Percentiles rank a stretch among this genome's conserved stretches.
Conservation (phyloP, 2,329 filamentous ascomycete genomes). For the Aspergillus sojae region DNA sequence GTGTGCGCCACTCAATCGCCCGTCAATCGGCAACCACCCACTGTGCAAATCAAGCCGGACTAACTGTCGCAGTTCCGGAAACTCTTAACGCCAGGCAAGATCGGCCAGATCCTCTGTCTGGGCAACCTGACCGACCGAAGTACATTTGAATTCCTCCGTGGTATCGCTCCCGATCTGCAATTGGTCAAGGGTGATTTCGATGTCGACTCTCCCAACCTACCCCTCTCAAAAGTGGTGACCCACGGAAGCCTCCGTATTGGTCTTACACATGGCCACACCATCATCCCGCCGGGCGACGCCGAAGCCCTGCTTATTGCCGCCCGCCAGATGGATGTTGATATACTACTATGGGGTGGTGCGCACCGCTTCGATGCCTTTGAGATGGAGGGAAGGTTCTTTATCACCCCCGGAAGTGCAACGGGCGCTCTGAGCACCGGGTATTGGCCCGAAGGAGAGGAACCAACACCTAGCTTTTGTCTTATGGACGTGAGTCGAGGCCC, state of each 20-base stretch:
- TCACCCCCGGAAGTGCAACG: constrained; percentile 70
- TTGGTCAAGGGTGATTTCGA: constrained; percentile 73
- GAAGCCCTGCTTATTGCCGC: constrained; percentile 69
- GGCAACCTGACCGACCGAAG: constrained; percentile 79
- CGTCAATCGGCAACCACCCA: not conserved
- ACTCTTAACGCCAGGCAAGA: constrained; percentile 80
- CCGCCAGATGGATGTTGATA: constrained; percentile 71
- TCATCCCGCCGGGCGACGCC: constrained; percentile 67
- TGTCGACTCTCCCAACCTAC: constrained; percentile 66
- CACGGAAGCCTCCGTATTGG: constrained; percentile 69
- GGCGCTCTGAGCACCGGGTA: constrained; percentile 65
- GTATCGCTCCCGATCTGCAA: constrained; percentile 71
- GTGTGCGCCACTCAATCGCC: constrained; percentile 48
- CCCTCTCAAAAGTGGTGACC: constrained; percentile 70
- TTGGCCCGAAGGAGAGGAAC: constrained; percentile 66
- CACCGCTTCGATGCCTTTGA: constrained; percentile 73
- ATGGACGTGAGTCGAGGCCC: constrained; percentile 78
- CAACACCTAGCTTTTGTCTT: constrained; percentile 87
- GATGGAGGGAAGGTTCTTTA: constrained; percentile 72
- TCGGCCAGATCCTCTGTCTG: constrained; percentile 77
- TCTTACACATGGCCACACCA: constrained; percentile 72
- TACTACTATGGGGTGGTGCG: constrained; percentile 69
- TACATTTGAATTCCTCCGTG: constrained; percentile 78
- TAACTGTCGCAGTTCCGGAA: constrained; percentile 70
- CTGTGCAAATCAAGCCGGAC: constrained; percentile 14